Conservation (phyloP, 805 yeast genomes). For the Pichia paraexigua region DNA sequence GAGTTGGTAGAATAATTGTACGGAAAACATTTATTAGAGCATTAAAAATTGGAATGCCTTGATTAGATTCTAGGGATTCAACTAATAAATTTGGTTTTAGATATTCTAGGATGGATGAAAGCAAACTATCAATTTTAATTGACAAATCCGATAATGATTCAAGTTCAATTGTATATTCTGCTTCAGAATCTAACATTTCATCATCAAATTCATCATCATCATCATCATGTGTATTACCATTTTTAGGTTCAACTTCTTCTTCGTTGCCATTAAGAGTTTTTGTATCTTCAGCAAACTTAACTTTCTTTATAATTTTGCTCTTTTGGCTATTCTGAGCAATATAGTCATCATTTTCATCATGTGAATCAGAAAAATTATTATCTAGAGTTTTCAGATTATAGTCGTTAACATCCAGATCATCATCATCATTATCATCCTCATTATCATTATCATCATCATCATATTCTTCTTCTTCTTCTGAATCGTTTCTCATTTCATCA, state of each 20-base stretch:
- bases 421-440: conserved; percentile 28
- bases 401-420: conserved; percentile 32
- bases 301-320: background rate
- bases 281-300: background rate
- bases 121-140: conserved; percentile 62
- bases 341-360: background rate
- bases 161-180: conserved; percentile 40
- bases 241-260: conserved; percentile 1
- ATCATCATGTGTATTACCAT: background rate
- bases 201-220: conserved; percentile 33
- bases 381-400: background rate
- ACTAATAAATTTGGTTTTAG: conserved; percentile 42
- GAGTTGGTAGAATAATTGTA: conserved; percentile 82
- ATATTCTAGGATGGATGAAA: conserved; percentile 47
- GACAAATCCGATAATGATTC: conserved; percentile 47
- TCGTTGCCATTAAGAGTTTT: conserved; percentile 10
- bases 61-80: conserved; percentile 48
- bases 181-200: conserved; percentile 29
- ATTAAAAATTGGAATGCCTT: conserved; percentile 61
- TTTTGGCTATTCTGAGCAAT: background rate
- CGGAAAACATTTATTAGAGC: conserved; percentile 71
- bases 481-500: conserved; percentile 15
- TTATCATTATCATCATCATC: conserved; percentile 32
- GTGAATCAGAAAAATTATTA: background rate
- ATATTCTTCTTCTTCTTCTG: conserved; percentile 17